These are phyloP conservation scores for Paraphoma sp. DNA, from an alignment of 2,329 filamentous ascomycete genomes.

Conservation along the genomic window DNA sequence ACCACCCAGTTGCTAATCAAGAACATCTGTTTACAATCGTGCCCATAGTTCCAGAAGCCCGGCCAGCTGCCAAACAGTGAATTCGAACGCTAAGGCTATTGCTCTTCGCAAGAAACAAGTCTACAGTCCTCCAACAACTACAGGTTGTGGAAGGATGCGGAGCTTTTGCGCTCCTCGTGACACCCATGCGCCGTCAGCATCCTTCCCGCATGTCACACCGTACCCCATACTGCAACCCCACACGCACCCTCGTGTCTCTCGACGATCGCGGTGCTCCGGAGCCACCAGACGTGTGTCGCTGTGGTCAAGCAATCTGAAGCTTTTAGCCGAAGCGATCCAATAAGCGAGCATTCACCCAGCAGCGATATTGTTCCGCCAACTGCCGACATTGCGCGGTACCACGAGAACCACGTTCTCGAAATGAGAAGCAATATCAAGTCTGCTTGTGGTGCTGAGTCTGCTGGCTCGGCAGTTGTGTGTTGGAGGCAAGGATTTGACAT, in stretches of 20 bases:
- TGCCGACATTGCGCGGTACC: conserved; percentile 1
- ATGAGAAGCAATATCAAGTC: conserved; percentile 1
- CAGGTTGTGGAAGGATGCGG: neutral
- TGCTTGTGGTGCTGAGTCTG: neutral
- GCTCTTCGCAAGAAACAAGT: too few species aligned
- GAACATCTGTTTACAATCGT: too few species aligned
- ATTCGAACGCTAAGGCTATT: too few species aligned
- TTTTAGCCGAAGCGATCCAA: conserved; percentile 2
- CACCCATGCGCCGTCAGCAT: conserved; percentile 9
- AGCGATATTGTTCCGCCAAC: conserved; percentile 4
- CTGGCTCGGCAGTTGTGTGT: neutral
- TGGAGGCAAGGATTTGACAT: neutral
- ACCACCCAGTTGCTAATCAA: too few species aligned
- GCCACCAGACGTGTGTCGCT: neutral
- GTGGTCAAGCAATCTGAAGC: neutral
- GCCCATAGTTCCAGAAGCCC: too few species aligned
- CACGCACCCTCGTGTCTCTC: neutral
- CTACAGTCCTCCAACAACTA: neutral
- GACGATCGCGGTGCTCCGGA: conserved; percentile 1
- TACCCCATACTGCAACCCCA: conserved; percentile 2
- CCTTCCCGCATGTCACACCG: neutral
- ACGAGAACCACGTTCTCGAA: neutral
- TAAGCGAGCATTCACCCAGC: conserved; percentile 1
- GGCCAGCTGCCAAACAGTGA: too few species aligned
- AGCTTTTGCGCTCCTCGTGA: neutral